Base-by-base conservation (phyloP, 768 basidiomycete genomes). In the Pleurotus eryngii region DNA sequence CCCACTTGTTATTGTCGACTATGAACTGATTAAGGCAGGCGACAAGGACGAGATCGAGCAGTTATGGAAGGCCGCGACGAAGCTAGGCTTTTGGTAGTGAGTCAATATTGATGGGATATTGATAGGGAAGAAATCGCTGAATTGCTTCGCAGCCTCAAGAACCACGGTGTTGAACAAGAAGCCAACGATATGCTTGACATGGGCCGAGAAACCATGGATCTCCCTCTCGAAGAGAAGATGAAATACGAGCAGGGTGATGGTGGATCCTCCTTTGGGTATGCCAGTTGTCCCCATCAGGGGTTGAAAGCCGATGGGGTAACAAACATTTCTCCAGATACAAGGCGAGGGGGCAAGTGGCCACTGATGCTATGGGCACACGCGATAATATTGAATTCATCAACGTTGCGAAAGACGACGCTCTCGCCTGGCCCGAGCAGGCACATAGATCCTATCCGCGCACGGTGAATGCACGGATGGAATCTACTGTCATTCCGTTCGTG, bases 321-420 rank as follows among this genome's bases (percentile, higher is more conserved):
- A 12, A 12, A 30, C 20, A 15, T 2, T 38, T 35, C 7, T 7
- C 1, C 57, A 79, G 79, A 18, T 88, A 87, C 65, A 87, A 89
- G 71, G 82, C 81, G 7, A 73, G 74, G 0, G 87, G 87, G 1
- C 81, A 80, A 0, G 84, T 81, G 57, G 84, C 83, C 2, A 80
- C 83, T 3, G 85, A 89, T 62, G 79, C 81, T n/a, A 73, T 72
- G 8, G 87, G 87, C 40, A 76, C 76, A 43, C 61, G 67, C 15
- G 87, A 89, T 63, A 76, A 76, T 0, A 74, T 78, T 3, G 85
- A 89, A 64, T 87, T 86, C 67, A 72, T 89, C 58, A 87, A 87
- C 62, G 68, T 89, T 35, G 74, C 87, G 0, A 86, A 86, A 64
- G 87, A 90, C 63, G 88, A 90, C 60, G 84, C 77, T 0, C 65